These are phyloP conservation scores for Alternaria panax DNA, from an alignment of 2,329 filamentous ascomycete genomes.

Conservation along the genomic window DNA sequence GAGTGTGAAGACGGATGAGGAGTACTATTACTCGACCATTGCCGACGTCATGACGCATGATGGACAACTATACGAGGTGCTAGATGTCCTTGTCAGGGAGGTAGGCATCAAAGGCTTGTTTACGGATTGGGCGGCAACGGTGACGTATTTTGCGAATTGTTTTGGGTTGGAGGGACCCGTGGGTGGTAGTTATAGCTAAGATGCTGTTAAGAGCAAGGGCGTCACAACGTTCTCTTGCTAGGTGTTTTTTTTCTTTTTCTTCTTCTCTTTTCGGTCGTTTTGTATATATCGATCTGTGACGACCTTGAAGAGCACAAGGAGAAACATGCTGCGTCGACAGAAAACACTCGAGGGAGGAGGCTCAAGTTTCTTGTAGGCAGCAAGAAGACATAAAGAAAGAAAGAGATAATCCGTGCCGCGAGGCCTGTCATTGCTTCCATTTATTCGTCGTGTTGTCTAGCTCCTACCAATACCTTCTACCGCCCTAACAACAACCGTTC, in stretches of 20 bases:
- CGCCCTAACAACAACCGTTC: not conserved
- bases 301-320: too few species aligned
- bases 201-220: not conserved
- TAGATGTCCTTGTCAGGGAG: slow-evolving; percentile 67
- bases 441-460: not conserved
- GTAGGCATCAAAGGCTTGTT: slow-evolving; percentile 69
- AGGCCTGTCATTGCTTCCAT: too few species aligned
- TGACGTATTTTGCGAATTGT: slow-evolving; percentile 74
- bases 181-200: slow-evolving; percentile 19
- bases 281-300: too few species aligned
- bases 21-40: slow-evolving; percentile 55
- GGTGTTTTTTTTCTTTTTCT: not conserved
- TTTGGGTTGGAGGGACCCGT: slow-evolving; percentile 53
- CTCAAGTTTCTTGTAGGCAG: too few species aligned
- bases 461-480: not conserved
- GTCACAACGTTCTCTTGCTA: too few species aligned
- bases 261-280: too few species aligned
- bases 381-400: too few species aligned
- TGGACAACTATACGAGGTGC: slow-evolving; percentile 68
- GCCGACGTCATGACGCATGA: slow-evolving; percentile 64
- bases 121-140: slow-evolving; percentile 70
- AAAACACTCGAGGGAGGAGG: too few species aligned
- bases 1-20: slow-evolving; percentile 45
- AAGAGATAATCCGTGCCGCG: too few species aligned
- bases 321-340: too few species aligned